Evolutionary conservation across 2,329 filamentous ascomycete genomes (phyloP).

Genomic region (Ascosphaera pollenicola): DNA sequence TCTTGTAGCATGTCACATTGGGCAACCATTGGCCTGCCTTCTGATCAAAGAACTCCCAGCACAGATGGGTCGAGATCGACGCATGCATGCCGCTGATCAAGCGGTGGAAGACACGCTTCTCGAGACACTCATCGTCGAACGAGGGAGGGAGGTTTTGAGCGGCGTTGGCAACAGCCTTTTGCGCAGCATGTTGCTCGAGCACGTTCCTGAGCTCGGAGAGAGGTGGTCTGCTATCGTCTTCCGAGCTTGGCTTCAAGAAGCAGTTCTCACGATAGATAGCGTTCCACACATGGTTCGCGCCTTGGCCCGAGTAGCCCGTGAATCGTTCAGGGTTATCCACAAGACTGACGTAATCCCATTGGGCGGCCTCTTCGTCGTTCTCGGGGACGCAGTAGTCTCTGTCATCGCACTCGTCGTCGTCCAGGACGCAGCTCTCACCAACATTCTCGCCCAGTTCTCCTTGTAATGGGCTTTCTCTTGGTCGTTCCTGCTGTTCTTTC

Average conservation of each 20-base stretch:
- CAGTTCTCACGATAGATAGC: conserved; percentile 96
- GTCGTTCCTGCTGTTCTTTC: conserved; percentile 45
- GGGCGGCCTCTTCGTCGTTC: conserved; percentile 64
- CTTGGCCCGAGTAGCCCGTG: conserved; percentile 74
- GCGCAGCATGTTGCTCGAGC: conserved; percentile 24
- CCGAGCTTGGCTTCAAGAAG: conserved; percentile 36
- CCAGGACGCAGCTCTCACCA: conserved; percentile 87
- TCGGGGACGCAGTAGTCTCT: conserved; percentile 93
- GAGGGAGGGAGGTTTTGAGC: conserved; percentile 36
- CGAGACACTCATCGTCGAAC: conserved; percentile 75
- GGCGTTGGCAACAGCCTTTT: conserved; percentile 26
- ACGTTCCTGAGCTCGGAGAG: conserved; percentile 39
- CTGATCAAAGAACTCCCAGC: conserved; percentile 91
- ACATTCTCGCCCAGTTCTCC: conserved; percentile 68
- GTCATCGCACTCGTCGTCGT: conserved; percentile 93
- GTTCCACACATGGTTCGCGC: conserved; percentile 81
- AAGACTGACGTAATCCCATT: conserved; percentile 92
- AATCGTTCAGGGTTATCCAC: conserved; percentile 87
- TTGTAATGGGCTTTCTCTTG: conserved; percentile 49
- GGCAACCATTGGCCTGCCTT: conserved; percentile 83
- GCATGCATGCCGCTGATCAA: conserved; percentile 96
- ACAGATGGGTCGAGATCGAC: conserved; percentile 88
- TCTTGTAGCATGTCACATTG: conserved; percentile 72
- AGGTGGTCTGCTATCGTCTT: conserved; percentile 9
- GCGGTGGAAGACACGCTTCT: conserved; percentile 96